Conservation (phyloP, 768 basidiomycete genomes). For the Xerocomus spinulosus region DNA sequence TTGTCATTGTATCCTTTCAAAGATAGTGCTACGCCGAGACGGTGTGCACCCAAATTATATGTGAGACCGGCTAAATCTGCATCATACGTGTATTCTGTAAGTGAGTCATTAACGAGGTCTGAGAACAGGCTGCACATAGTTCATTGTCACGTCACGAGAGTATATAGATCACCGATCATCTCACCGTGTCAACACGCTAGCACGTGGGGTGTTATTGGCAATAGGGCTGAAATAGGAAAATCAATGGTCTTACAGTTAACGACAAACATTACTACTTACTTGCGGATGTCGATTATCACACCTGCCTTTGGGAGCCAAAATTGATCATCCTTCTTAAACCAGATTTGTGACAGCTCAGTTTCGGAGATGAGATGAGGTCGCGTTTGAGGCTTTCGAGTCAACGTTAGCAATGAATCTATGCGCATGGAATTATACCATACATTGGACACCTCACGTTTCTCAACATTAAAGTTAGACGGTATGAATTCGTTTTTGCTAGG, state of each 20-base stretch:
- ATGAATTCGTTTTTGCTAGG: conserved; percentile 90
- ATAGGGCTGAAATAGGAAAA: conserved; percentile 40
- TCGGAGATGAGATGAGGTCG: conserved; percentile 75
- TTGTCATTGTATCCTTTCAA: conserved; percentile 93
- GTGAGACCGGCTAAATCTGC: conserved; percentile 86
- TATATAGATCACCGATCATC: conserved; percentile 13
- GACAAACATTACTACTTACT: conserved; percentile 37
- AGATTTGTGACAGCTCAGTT: conserved; percentile 67
- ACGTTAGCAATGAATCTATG: background rate
- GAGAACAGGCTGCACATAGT: conserved; percentile 56
- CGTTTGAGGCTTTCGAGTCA: conserved; percentile 53
- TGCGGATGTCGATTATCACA: conserved; percentile 69
- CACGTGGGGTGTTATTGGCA: conserved; percentile 58
- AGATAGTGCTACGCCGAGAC: conserved; percentile 61
- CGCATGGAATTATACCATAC: conserved; percentile 34
- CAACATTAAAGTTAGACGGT: conserved; percentile 79
- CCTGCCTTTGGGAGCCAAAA: conserved; percentile 94
- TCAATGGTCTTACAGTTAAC: background rate
- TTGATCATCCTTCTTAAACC: conserved; percentile 96
- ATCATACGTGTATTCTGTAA: conserved; percentile 89
- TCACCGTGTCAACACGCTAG: conserved; percentile 70
- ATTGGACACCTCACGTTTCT: conserved; percentile 63
- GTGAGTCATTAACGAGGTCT: conserved; percentile 82
- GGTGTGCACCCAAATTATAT: conserved; percentile 61
- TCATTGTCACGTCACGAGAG: background rate